These are phyloP conservation scores for Tetramitus jugosus DNA, from an alignment of 208 protist species.

Conservation along the genomic window DNA sequence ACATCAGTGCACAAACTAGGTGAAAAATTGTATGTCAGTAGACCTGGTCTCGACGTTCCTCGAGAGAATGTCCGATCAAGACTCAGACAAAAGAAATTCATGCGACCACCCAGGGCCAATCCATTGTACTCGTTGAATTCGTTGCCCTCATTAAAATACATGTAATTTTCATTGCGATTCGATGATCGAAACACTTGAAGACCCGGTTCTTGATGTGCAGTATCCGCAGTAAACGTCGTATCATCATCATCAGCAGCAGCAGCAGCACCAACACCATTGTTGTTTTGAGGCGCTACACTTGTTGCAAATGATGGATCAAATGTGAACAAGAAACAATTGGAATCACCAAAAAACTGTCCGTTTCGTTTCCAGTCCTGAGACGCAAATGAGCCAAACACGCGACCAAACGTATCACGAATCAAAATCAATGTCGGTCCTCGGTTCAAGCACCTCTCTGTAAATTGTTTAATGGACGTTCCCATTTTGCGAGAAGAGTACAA, in stretches of 20 bases:
- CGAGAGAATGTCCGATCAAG: not conserved
- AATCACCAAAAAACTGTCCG: not conserved
- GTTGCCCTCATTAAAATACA: constrained; percentile 15
- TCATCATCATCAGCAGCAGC: not conserved
- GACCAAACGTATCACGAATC: not conserved
- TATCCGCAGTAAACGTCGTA: not conserved
- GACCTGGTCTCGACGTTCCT: not conserved
- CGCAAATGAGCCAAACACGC: not conserved
- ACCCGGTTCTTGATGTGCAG: no score
- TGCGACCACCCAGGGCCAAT: not conserved
- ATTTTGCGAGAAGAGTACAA: not conserved
- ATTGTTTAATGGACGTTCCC: not conserved
- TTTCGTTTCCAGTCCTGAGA: not conserved
- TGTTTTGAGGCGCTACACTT: no score
- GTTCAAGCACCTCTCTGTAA: not conserved
- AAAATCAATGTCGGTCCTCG: not conserved
- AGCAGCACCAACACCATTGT: no score
- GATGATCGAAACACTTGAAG: not conserved
- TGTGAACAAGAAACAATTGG: constrained; percentile 10
- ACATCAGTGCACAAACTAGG: no score
- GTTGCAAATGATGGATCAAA: no score
- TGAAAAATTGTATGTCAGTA: not conserved
- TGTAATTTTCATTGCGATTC: not conserved
- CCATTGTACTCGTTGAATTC: constrained; percentile 16
- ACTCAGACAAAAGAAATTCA: not conserved